phyloP scores from a whole-genome alignment of 2,329 filamentous ascomycete genomes.

The Aspergillus texensis region DNA sequence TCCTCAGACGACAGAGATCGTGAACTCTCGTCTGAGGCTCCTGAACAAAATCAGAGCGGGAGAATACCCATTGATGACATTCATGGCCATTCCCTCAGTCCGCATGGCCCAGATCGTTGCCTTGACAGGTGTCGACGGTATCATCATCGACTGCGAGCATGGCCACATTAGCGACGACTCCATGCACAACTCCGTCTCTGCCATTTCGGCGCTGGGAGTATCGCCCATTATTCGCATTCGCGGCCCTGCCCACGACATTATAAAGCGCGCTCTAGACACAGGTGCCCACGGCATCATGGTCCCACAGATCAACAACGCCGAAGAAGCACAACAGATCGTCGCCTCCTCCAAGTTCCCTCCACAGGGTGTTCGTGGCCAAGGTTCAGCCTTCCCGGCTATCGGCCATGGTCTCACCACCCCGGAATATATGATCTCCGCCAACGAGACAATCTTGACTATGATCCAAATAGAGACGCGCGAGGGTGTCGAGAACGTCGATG shows the following conservation, averaged over 20 bases:
- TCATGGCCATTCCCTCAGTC: constrained; percentile 52
- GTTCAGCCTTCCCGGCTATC: constrained; percentile 31
- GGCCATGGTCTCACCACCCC: constrained; percentile 36
- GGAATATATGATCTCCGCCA: constrained; percentile 39
- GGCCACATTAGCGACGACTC: constrained; percentile 32
- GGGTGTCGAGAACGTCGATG: constrained; percentile 45
- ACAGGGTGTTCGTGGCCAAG: constrained; percentile 32
- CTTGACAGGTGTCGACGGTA: constrained; percentile 64
- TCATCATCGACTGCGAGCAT: constrained; percentile 52
- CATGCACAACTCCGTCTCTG: constrained; percentile 31
- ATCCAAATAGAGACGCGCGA: constrained; percentile 45
- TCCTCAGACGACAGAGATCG: constrained; percentile 34
- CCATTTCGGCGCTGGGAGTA: constrained; percentile 28
- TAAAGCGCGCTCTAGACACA: constrained; percentile 30
- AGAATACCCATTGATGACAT: constrained; percentile 52
- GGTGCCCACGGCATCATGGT: constrained; percentile 55
- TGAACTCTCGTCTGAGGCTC: constrained; percentile 48
- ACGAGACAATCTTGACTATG: constrained; percentile 36
- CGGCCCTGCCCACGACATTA: constrained; percentile 23
- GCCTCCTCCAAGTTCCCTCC: constrained; percentile 38
- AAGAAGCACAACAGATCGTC: constrained; percentile 38
- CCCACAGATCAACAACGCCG: constrained; percentile 52
- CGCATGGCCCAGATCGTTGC: constrained; percentile 59
- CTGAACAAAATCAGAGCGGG: constrained; percentile 48
- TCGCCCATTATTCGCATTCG: constrained; percentile 29